These are phyloP conservation scores for Trichosanthes cucumerina DNA, from an alignment of 306 rosid genomes.

Conservation along the genomic window DNA sequence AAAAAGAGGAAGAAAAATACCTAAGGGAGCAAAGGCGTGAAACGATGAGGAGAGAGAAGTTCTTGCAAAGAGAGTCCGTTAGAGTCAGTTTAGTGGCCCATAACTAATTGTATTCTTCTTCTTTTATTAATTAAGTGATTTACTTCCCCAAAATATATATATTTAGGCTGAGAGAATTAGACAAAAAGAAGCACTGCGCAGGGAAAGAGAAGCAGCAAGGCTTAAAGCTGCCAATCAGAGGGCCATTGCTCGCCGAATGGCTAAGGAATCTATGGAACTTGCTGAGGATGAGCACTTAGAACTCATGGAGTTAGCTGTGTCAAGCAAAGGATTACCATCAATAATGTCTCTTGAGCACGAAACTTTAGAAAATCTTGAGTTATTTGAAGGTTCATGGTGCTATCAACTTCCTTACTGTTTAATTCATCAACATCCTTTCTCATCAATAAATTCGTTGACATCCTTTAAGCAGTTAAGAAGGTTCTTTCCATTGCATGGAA, in stretches of 20 bases:
- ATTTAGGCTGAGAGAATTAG: constrained; percentile 52
- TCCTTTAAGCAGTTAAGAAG: not conserved
- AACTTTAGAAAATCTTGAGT: constrained; percentile 49
- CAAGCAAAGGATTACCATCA: constrained; percentile 52
- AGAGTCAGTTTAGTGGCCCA: constrained; percentile 34
- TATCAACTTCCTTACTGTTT: not conserved
- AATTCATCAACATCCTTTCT: not conserved
- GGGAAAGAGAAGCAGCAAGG: constrained; percentile 64
- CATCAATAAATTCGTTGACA: no score
- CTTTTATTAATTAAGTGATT: not conserved
- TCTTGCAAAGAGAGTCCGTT: constrained; percentile 59
- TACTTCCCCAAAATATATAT: constrained; percentile 4
- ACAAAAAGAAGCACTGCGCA: constrained; percentile 60
- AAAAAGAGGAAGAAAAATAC: constrained; percentile 56
- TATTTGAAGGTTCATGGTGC: constrained; percentile 35
- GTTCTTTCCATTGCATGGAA: not conserved
- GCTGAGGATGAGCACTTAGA: constrained; percentile 72
- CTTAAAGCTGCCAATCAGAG: constrained; percentile 63
- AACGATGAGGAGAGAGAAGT: constrained; percentile 47
- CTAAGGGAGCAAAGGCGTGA: constrained; percentile 71
- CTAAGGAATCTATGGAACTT: constrained; percentile 57
- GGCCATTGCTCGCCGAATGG: constrained; percentile 58
- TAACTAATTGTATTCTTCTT: not conserved
- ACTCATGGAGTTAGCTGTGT: constrained; percentile 67
- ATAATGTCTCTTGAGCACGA: constrained; percentile 52